A percentile compares a stretch with the other conserved stretches of the same genome.
Conservation (phyloP, 176 grass and related monocot genomes). For the Aegilops tauschii region DNA sequence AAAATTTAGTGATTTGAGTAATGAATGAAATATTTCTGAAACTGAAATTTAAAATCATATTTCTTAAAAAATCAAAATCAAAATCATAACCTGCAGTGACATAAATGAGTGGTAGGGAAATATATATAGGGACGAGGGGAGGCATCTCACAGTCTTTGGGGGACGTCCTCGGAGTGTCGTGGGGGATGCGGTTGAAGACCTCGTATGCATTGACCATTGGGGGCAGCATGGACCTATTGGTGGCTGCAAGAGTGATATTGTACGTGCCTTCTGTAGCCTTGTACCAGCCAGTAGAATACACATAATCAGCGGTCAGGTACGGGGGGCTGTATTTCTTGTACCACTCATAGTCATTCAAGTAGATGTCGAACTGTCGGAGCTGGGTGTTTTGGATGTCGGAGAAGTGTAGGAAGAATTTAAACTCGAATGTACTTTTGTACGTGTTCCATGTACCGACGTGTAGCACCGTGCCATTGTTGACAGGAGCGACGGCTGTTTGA, state of each 20-base stretch:
- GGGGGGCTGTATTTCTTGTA: not conserved
- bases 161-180: not conserved
- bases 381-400: not conserved
- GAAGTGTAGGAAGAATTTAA: not conserved
- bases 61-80: no score
- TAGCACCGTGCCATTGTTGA: not conserved
- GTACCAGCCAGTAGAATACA: no score
- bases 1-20: no score
- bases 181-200: not conserved
- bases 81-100: not conserved
- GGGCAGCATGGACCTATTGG: not conserved
- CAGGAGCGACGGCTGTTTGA: not conserved
- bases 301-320: not conserved
- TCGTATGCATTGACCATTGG: conserved; percentile 35
- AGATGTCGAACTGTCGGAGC: not conserved
- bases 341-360: not conserved
- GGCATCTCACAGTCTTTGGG: not conserved
- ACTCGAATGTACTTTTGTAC: not conserved
- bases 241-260: not conserved
- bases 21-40: no score
- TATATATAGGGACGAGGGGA: no score
- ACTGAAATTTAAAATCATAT: no score
- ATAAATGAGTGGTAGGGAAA: no score
- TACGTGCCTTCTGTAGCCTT: not conserved
- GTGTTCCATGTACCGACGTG: not conserved